Base-by-base conservation (phyloP, 371 early-diverging fungal genomes). In the Haplosporangium sp. region DNA sequence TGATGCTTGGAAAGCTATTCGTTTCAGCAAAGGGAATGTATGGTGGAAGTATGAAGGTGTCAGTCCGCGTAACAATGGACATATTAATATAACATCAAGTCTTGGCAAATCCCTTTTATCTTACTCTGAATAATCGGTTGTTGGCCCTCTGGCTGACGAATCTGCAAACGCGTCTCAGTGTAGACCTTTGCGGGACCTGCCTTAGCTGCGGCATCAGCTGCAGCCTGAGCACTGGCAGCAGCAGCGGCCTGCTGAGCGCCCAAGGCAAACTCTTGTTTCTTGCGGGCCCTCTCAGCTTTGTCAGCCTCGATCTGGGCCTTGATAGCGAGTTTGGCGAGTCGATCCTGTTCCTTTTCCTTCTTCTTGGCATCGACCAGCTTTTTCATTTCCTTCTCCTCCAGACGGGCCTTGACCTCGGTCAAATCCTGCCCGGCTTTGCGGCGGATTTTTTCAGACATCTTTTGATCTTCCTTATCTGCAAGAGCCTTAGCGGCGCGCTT, bases 301-400 rank as follows among this genome's bases (percentile, higher is more conserved):
- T 96, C 96, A 38, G 85, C 86, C 73, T 96, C 96, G 67, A 97
- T 94, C 81, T 93, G 92, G n/a, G 90, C 89, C 82, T 91, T 92
- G 66, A 96, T 92, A 60, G 89, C 86, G 37, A 86, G 90, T 51
- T 88, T 90, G 12, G 96, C 96, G 29, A 85, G 36, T 57, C 84
- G 87, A 11, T 96, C 96, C 29, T 87, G 88, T 60, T 93, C 94
- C 83, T 95, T 94, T 70, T 95, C 94, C 47, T 86, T 83, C 73
- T 86, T 89, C 82, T 93, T 92, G 16, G 81, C 83, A 55, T 91
- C 93, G 11, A 93, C 74, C 5, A 88, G 85, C 74, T 91, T 90
- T 77, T 90, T 83, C 81, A 94, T 87, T 74, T 95, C 93, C 67
- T 88, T 82, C 55, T 92, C 89, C 75, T 94, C 89, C 53, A 91